Evolutionary conservation across 495 filamentous ascomycete genomes (phyloP), one percentile per base, ranked within the genome.

Genomic region (Penicillium pulvis): DNA sequence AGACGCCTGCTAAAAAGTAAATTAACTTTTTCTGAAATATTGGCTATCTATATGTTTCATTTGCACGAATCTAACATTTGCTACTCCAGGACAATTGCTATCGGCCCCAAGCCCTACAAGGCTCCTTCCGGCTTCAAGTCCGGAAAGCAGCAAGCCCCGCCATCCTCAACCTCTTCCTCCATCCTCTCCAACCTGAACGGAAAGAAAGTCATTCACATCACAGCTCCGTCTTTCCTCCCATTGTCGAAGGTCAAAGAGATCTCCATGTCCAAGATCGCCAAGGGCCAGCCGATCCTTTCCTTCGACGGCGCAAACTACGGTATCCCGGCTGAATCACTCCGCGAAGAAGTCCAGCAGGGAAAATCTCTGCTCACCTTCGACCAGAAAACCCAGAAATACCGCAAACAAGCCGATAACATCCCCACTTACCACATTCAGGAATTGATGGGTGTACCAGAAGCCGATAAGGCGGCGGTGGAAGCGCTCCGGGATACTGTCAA

Each of bases 341-440:
- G 61, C 35, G 71, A 78, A 24, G 64, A 74, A 52, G 69, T 72
- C 1, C 49, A 54, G 14, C 63, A 65, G 49, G 73, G 56, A 41
- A 73, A 74, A 53, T 65, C 65, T 19, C 68, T 79, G 17, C 62
- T 79, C 28, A 28, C 76, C 6, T 81, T 72, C 55, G 71, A 77
- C 35, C 50, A 66, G 33, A 70, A 65, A 33, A 67, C 68, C 24
- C 62, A 76, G 56, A 70, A 67, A 46, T 77, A 75, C 62, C 31
- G 51, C 49, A 61, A 58, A 55, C 71, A 68, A n/a, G 70, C 69
- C 7, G 57, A 53, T 30, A 65, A 71, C 41, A 67, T 79, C n/a
- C 68, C 71, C 24, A 75, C 72, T 44, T 77, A 78, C 53, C 75
- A 78, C 35, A 64, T 83, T 28, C 76, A 81, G 60, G 74, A 81